Evolutionary conservation across 139 green algal species (phyloP), one percentile per base, ranked within the genome.

Genomic region (Mychonastes homosphaera): DNA sequence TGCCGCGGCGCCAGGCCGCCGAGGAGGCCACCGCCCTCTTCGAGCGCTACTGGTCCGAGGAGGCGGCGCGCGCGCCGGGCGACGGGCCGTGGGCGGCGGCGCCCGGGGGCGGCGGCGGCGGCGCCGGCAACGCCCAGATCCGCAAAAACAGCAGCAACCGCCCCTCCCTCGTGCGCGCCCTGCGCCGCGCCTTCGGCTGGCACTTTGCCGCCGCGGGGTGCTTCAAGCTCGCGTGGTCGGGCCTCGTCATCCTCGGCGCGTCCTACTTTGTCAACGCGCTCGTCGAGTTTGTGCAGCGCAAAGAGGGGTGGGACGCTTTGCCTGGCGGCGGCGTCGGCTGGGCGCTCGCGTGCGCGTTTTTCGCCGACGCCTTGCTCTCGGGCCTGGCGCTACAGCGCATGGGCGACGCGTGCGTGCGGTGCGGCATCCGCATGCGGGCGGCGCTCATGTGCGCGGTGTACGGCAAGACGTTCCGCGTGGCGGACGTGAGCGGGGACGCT

Each of bases 371-470:
- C 9, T 48, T 79, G 23, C 53, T 80, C n/a, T 63, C 78, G 33
- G 75, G 77, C 28, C 56, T 85, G 9, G 63, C 65, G 0, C 63
- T 85, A 30, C 78, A 85, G 57, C 75, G 78, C 53, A 85, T 85
- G 78, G 78, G 63, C 21, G 78, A 77, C 52, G 57, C 52, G 34
- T 77, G 65, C 32, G 66, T 83, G 46, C 56, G 63, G 6, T 47
- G 54, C 0, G 78, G 78, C 38, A 80, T 85, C 46, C 75, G 76
- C 28, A 60, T 75, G 6, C 52, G 65, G 13, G 54, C 50, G 26
- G 54, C 63, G 7, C 53, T 67, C 34, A 75, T 79, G 28, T 61
- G 58, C 34, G 62, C 53, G 7, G 44, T 85, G 19, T 78, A 80
- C 46, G 61, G 67, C 19, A 85, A 85, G 59, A 73, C 63, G 41